phyloP scores from a whole-genome alignment of 2,329 filamentous ascomycete species.

The Tothia fuscella region DNA sequence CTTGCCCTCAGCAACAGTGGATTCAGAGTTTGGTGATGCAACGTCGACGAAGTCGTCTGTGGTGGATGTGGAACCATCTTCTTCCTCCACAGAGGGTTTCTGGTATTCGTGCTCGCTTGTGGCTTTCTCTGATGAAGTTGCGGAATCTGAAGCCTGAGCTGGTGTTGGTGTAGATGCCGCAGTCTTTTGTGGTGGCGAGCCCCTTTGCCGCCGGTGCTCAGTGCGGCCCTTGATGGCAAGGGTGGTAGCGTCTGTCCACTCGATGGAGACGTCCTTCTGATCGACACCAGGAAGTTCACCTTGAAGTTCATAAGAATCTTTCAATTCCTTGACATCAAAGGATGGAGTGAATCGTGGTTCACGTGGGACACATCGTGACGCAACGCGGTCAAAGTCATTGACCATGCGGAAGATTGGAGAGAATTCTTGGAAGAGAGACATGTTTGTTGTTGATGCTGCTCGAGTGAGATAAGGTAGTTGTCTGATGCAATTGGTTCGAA shows the following conservation, averaged over 20 bases:
- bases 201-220: conserved; percentile 51
- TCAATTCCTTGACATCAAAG: conserved; percentile 66
- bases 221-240: conserved; percentile 57
- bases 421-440: conserved; percentile 31
- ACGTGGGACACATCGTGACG: conserved; percentile 18
- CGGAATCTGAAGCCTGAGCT: background rate
- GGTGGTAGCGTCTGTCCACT: conserved; percentile 67
- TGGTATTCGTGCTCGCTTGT: conserved; percentile 13
- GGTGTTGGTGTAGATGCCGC: too few species aligned
- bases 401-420: conserved; percentile 35
- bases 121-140: background rate
- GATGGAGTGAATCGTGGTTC: conserved; percentile 36
- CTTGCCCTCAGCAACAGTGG: conserved; percentile 7
- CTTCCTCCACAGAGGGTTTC: conserved; percentile 56
- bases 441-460: conserved; percentile 15
- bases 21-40: conserved; percentile 10
- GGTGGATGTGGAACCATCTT: conserved; percentile 15
- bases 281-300: conserved; percentile 68
- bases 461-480: conserved; percentile 20
- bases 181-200: conserved; percentile 40
- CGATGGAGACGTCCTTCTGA: conserved; percentile 62
- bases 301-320: conserved; percentile 59
- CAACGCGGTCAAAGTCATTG: conserved; percentile 32
- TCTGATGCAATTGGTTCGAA: conserved; percentile 21
- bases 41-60: conserved; percentile 3